Evolutionary conservation across 1,139 yeast species (phyloP), one percentile per base, ranked within the genome.

Genomic region (Geotrichum europaeum): DNA sequence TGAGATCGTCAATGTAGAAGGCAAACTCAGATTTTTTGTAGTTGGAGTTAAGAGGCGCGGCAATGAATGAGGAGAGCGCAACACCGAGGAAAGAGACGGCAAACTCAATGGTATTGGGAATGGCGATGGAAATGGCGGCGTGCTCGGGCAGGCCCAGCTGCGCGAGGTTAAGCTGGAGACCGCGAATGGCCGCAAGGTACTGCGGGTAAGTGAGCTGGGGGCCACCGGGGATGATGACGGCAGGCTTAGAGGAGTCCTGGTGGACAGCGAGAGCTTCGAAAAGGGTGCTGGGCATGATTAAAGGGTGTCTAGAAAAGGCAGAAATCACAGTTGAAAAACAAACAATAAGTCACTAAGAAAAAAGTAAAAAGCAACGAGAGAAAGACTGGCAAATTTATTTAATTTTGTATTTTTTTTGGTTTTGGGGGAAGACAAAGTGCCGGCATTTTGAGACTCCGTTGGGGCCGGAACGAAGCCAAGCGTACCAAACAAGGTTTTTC

Each of bases 31-130:
- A 67, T 66, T 81, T 79, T 68, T 81, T 83, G 71, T 84, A 84
- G 60, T 78, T 78, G 15, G 88, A 80, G 68, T 85, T 85, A 68
- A 85, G 73, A 4, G 90, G 90, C 4, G 88, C 87, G 24, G 86
- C 86, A 52, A 84, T 75, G 66, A 80, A 76, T 0, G 83, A 80
- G 30, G 82, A 78, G 65, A 81, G 78, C 1, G 87, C 81, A 24
- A 80, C 75, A 1, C 82, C 85, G 24, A 84, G 70, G 67, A 84
- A 85, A 1, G 81, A 74, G 9, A 79, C 78, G 2, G 81, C 78
- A 59, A 84, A 80, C 66, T 85, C 89, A 45, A 85, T 68, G 4
- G 81, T 75, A 69, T 85, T 85, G 43, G 85, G 84, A 62, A 85
- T 72, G 0, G 87, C 78, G 50, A 85, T 83, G 0, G 86, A 85